Evolutionary conservation across 2,329 filamentous ascomycete species (phyloP).

Genomic region (Aspergillus candidus): DNA sequence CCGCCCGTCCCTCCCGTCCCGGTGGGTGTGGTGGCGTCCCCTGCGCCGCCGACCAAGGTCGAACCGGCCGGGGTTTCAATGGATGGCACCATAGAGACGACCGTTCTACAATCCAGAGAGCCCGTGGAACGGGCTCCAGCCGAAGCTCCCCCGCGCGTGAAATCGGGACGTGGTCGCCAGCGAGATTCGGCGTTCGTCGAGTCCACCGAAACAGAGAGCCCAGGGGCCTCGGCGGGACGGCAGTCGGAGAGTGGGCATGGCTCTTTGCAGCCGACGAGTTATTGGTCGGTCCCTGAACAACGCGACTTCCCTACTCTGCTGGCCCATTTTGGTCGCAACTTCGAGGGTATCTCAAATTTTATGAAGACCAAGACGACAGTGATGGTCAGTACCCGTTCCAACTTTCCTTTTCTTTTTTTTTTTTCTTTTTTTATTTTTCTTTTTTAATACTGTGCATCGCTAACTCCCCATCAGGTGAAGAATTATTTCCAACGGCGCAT

Average conservation of each 20-base stretch:
- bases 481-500: constrained; percentile 45
- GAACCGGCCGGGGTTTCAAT: constrained; percentile 19
- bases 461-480: constrained; percentile 36
- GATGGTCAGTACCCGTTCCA: constrained; percentile 37
- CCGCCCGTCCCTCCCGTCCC: constrained; percentile 9
- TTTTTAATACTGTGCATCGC: neutral
- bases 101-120: constrained; percentile 22
- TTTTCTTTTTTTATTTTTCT: neutral
- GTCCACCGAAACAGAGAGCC: constrained; percentile 25
- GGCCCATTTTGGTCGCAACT: constrained; percentile 44
- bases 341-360: constrained; percentile 43
- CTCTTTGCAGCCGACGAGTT: constrained; percentile 42
- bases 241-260: constrained; percentile 30
- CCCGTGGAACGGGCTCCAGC: constrained; percentile 19
- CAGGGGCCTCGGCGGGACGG: constrained; percentile 11
- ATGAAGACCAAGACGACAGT: constrained; percentile 50
- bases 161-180: constrained; percentile 24
- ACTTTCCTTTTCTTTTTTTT: neutral
- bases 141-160: constrained; percentile 20
- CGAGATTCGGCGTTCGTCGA: constrained; percentile 33
- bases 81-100: constrained; percentile 14
- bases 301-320: constrained; percentile 43
- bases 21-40: neutral
- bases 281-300: constrained; percentile 48
- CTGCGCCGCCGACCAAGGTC: constrained; percentile 21